Evolutionary conservation across 2,329 filamentous ascomycete species (phyloP), one percentile per base, ranked within the genome.

Genomic region (Westerdykella aurantiaca): DNA sequence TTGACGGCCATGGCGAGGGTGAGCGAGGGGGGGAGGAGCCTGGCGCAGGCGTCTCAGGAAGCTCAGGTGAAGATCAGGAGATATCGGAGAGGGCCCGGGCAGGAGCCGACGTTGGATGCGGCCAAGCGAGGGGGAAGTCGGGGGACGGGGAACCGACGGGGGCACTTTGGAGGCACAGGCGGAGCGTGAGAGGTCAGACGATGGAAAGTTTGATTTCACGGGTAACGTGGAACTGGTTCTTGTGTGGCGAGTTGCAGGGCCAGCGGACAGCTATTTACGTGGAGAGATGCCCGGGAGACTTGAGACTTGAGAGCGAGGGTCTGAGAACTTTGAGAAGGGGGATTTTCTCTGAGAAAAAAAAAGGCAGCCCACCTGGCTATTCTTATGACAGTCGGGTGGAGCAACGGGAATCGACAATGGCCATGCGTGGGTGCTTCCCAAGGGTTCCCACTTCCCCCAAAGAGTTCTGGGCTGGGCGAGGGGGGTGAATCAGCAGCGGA

Each of bases 1-100:
- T 68, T 63, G 60, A 66, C 57, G 50, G 62, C 56, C 65, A 67
- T 68, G 47, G 43, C 61, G 60, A 55, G 41, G 38, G 57, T 56
- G 48, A 45, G 53, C 49, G 50, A 54, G 50, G 53, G 55, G 53
- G 55, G 9, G 11, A 12, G 25, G 25, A 3, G 25, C 2, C 11
- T 10, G 25, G 25, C 3, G 25, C 47, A 9, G 25, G 23, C 16
- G 58, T 57, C 47, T 53, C 46, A 53, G 52, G 53, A 49, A 48
- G 53, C 51, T 66, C 63, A 66, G 57, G 60, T 56, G 58, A 52
- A 61, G 56, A 58, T 67, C 63, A 67, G 63, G 62, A 64, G 63
- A 67, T 57, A 53, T 49, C 53, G 47, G 51, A 38, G 53, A 48
- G 42, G 51, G 43, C 18, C 18, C 18, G 18, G 18, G 18, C 18